These are phyloP conservation scores for Mucor piriformis DNA, from an alignment of 371 early-diverging fungal genomes.

Conservation along the genomic window DNA sequence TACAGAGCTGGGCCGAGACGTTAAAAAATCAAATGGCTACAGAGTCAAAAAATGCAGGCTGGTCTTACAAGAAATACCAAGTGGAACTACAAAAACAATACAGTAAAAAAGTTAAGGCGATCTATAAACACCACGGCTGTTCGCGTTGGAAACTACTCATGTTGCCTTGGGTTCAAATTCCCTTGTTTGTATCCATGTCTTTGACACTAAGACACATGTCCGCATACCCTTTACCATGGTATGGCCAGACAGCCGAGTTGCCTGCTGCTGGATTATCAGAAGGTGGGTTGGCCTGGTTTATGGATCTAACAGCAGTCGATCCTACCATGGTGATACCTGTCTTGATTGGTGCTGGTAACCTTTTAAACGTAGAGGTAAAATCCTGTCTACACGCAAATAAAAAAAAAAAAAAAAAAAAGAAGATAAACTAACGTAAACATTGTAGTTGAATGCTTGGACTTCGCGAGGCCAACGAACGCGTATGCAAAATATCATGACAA, in stretches of 20 bases:
- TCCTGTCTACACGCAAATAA: no score
- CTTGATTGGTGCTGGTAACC: slow-evolving; percentile 67
- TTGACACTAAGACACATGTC: slow-evolving; percentile 71
- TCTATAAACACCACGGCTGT: slow-evolving; percentile 67
- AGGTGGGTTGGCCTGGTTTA: slow-evolving; percentile 74
- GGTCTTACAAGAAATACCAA: slow-evolving; percentile 52
- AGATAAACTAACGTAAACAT: neutral
- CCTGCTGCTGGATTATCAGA: slow-evolving; percentile 55
- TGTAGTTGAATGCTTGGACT: slow-evolving; percentile 56
- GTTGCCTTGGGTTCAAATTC: slow-evolving; percentile 77
- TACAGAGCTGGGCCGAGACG: slow-evolving; percentile 68
- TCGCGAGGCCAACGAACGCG: slow-evolving; percentile 45
- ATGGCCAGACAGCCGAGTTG: slow-evolving; percentile 36
- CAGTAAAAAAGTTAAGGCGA: slow-evolving; percentile 54
- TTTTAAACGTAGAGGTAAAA: slow-evolving; percentile 72
- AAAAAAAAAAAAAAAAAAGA: neutral
- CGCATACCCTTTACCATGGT: slow-evolving; percentile 63
- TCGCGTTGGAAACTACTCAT: slow-evolving; percentile 65
- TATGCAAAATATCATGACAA: slow-evolving; percentile 51
- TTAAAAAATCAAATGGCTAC: slow-evolving; percentile 52
- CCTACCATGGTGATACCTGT: slow-evolving; percentile 75
- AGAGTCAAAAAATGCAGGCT: slow-evolving; percentile 43
- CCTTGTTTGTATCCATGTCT: slow-evolving; percentile 74
- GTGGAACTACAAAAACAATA: slow-evolving; percentile 57
- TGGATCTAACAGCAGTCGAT: slow-evolving; percentile 70